Base-by-base conservation (phyloP, 768 basidiomycete species). In the Lyophyllum shimeji region DNA sequence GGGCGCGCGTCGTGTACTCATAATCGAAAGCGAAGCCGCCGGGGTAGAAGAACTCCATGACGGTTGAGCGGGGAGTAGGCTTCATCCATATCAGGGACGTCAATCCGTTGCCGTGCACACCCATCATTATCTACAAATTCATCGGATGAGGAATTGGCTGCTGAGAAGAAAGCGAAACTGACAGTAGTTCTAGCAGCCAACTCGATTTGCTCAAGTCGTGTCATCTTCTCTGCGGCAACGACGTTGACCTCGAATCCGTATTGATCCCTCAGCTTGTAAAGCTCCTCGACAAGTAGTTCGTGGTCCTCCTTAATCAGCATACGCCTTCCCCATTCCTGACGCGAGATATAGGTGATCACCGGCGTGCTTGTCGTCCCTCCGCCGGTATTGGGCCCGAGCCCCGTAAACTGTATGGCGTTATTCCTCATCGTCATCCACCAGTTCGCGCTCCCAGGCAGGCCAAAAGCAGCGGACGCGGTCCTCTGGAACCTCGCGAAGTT, bases 51-150 rank as follows among this genome's bases (percentile, higher is more conserved):
- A 97, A 94, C 65, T 97, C 95, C 66, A 96, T 91, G 29, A 97
- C 93, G 0, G 95, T 93, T 29, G 91, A 82, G 17, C 87, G 78
- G 5, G 86, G 85, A 2, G 82, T 83, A 1, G 91, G 89, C 21
- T 89, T 87, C 95, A 96, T 97, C 94, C 93, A 97, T 4, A 97
- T 67, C 0, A 95, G 79, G 25, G 91, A 81, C 0, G 93, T 95
- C 37, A 97, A 69, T 29, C 92, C 95, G 65, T 97, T 96, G 9
- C 95, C 94, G 63, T 96, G 94, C 15, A 96, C 89, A 55, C 94
- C 94, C 82, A 95, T 88, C 86, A 96, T 82, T 64, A 96, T 92
- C 94, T 96, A 57, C 20, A 31, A 33, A 11, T 20, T 11, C 7
- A 50, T 44, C n/a, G 23, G 18, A 5, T 34, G 18, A 12, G 25